Evolutionary conservation across 495 filamentous ascomycete species (phyloP).

Genomic region (Podospora tetraspora): DNA sequence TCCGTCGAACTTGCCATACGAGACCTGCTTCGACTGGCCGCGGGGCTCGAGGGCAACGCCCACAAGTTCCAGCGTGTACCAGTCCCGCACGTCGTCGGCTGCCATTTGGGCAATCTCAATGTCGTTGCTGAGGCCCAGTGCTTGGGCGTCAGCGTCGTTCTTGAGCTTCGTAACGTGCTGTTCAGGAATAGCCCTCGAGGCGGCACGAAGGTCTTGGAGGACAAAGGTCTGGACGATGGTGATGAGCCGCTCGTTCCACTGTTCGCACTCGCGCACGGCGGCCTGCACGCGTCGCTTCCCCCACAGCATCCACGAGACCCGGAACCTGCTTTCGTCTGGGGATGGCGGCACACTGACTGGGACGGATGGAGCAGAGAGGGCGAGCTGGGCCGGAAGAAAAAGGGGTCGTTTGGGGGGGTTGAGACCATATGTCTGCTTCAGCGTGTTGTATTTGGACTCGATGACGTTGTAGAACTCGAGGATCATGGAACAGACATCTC

Average conservation of each 20-base stretch:
- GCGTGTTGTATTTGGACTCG: neutral
- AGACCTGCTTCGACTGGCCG: neutral
- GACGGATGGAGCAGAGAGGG: neutral
- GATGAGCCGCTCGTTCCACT: neutral
- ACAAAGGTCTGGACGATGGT: neutral
- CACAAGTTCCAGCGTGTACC: neutral
- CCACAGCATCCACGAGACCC: neutral
- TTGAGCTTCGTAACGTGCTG: neutral
- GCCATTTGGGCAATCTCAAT: neutral
- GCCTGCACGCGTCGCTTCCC: neutral
- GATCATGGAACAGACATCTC: neutral
- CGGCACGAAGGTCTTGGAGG: neutral
- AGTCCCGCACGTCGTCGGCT: neutral
- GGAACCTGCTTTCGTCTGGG: neutral
- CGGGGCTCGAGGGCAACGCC: neutral
- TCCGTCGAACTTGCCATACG: neutral
- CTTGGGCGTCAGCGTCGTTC: neutral
- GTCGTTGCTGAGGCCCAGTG: neutral
- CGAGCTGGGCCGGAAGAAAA: neutral
- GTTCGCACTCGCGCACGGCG: neutral
- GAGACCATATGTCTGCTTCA: neutral
- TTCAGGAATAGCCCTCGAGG: neutral
- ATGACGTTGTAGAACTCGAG: neutral
- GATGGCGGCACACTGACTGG: neutral
- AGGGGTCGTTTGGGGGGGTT: neutral